Evolutionary conservation across 2,329 filamentous ascomycete genomes (phyloP).

Genomic region (Pseudogymnoascus sp.): DNA sequence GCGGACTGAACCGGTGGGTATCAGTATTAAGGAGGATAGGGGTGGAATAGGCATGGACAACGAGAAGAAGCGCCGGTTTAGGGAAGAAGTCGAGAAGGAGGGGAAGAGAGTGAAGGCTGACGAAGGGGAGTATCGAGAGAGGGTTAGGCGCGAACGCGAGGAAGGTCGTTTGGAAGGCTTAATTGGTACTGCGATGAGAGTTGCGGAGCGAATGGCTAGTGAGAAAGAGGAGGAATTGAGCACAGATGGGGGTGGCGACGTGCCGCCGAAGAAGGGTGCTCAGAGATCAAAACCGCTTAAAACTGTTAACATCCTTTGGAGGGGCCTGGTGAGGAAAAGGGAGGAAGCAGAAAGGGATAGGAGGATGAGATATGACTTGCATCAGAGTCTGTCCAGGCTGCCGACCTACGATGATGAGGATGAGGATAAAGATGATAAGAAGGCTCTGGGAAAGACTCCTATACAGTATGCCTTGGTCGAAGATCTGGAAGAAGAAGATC

Average conservation of each 20-base stretch:
- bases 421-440: constrained; percentile 65
- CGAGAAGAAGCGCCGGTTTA: constrained; percentile 71
- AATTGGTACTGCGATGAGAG: constrained; percentile 71
- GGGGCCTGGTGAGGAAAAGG: constrained; percentile 64
- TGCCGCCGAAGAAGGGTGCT: constrained; percentile 21
- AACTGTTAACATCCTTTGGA: constrained; percentile 71
- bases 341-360: constrained; percentile 64
- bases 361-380: constrained; percentile 57
- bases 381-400: constrained; percentile 56
- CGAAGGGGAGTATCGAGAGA: constrained; percentile 66
- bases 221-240: constrained; percentile 23
- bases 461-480: constrained; percentile 55
- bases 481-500: constrained; percentile 70
- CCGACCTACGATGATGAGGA: constrained; percentile 63
- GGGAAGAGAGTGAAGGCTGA: constrained; percentile 58
- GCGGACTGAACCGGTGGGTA: constrained; percentile 64
- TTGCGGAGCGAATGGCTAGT: constrained; percentile 64
- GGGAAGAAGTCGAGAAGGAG: constrained; percentile 53
- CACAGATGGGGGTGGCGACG: constrained; percentile 18
- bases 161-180: constrained; percentile 61
- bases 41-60: constrained; percentile 78
- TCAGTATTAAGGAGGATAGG: constrained; percentile 71
- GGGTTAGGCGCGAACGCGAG: constrained; percentile 65
- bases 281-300: constrained; percentile 48
- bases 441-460: constrained; percentile 56